Evolutionary conservation across 1,284 basidiomycete genomes (phyloP), one percentile per base, ranked within the genome.

Genomic region (Malassezia yamatoensis): DNA sequence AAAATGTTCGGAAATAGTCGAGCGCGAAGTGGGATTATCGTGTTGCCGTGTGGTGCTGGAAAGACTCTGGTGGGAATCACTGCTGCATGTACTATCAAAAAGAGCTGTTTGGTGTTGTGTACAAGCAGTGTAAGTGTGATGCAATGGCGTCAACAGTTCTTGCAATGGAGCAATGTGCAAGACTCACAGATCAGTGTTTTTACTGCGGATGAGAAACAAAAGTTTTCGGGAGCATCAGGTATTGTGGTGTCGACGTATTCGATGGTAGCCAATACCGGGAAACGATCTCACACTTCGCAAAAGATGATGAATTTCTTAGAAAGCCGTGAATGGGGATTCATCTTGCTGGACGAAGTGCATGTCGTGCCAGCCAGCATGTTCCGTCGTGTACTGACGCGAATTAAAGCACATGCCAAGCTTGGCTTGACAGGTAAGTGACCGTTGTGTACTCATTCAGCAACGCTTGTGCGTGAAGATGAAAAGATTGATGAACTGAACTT

Each of bases 41-140:
- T 99, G 4, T 79, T 99, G 33, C 94, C 94, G 38, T 99, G 94
- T 73, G 94, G 94, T 59, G 94, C 94, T 33, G 94, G 94, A 45
- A 98, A 99, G 79, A 98, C 94, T 10, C 82, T 99, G 4, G 94
- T 98, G 6, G 94, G 94, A 15, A 96, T 99, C 70, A 98, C 94
- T 0, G 94, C 94, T 3, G 94, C 94, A 11, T 96, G 91, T 72
- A 98, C 94, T 16, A 94, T 98, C 78, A 96, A 96, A 79, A 99
- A 99, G 79, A 94, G 90, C 33, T 93, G 90, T 69, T 81, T 99
- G n/a, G 90, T 98, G 29, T 79, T 98, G 44, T 96, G 93, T 77
- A 74, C 70, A n/a, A 70, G 69, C 58, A 69, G 66, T 54, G 72
- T 74, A 40, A 68, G 66, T 41, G 72, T 74, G 33, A 72, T 72